Evolutionary conservation across 257 asterid genomes (phyloP), one percentile per base, ranked within the genome.

Genomic region (Capsicum chinense): DNA sequence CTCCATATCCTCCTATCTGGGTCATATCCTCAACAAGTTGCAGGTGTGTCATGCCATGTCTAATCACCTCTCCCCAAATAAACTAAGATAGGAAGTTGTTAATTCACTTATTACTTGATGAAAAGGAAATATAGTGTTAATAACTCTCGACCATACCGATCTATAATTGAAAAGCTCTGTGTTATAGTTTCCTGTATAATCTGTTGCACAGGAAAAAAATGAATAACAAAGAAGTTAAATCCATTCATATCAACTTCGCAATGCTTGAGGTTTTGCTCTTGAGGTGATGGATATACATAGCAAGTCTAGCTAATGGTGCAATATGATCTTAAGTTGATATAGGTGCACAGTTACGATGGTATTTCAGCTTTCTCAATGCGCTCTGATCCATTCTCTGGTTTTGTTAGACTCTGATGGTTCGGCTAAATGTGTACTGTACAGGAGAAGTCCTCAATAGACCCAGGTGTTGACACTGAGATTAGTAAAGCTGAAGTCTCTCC

Each of bases 361-460:
- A 13, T 81, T 80, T 6, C 73, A 2, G 84, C 62, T 19, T 81
- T 81, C 35, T 52, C 60, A 60, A 9, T 81, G 39, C 62, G 13
- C 37, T 48, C 33, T 62, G 69, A 21, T 50, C 47, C 35, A 33
- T 48, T 48, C 21, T 9, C 62, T 70, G 9, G 68, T 82, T 83
- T 56, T 62, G 5, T 70, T 52, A 83, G 57, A 58, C 19, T 52
- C n/a, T 44, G 73, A 79, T 85, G 21, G 71, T 60, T 59, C 58
- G 2, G 81, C 39, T 78, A 39, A 56, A 48, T 52, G 7, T 66
- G 15, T 47, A 17, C 16, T 80, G 79, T 83, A 83, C 92, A 94
- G 98, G 97, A 88, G 57, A 89, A 91, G 83, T 86, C 81, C 56
- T 16, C 70, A 48, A 74, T 35, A 62, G 93, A 83, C 84, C 85